Base-by-base conservation (phyloP, 305 asterid species). In the Euphrasia arctica region DNA sequence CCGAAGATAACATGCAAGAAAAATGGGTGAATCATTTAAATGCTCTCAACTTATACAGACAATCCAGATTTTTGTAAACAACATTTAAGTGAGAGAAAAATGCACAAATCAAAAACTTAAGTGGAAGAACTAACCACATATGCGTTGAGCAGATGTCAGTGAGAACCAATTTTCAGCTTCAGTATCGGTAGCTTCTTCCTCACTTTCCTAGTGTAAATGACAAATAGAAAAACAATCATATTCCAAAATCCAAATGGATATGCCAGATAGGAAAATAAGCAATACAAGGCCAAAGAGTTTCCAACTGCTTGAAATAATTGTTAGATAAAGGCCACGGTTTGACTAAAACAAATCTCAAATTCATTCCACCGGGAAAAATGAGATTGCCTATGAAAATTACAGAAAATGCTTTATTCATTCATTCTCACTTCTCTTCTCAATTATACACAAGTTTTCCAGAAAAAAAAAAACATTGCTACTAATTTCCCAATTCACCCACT, bases 161-260 rank as follows among this genome's bases (percentile, higher is more conserved):
- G 97, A 94, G 69, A 94, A 94, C 99, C 99, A 94, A 80, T 94
- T 94, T 75, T 94, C 97, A 74, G 97, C 97, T 77, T 94, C 97
- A 54, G 95, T 85, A 75, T 93, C 97, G 2, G 95, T 88, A 60
- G 90, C 99, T 79, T 94, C 99, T 80, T 94, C 99, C 80, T 88
- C 97, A 57, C 87, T 88, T 86, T 94, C 99, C 99, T 94, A 75
- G 68, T 14, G 75, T 27, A 75, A 70, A 68, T 65, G 49, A 75
- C 77, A 61, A 57, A 64, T 22, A 65, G 45, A 32, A 49, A 49
- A 36, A 28, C 25, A 59, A 72, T 56, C 69, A 66, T 3, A 34
- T 13, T 25, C 4, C 63, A 69, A 13, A 65, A 72, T 64, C 15
- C 27, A 62, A 63, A 58, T 15, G 58, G 57, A 32, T 49, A 61